These are phyloP conservation scores for Trichomonascaceae sp. DNA, from an alignment of 1,139 yeast genomes.

Conservation along the genomic window DNA sequence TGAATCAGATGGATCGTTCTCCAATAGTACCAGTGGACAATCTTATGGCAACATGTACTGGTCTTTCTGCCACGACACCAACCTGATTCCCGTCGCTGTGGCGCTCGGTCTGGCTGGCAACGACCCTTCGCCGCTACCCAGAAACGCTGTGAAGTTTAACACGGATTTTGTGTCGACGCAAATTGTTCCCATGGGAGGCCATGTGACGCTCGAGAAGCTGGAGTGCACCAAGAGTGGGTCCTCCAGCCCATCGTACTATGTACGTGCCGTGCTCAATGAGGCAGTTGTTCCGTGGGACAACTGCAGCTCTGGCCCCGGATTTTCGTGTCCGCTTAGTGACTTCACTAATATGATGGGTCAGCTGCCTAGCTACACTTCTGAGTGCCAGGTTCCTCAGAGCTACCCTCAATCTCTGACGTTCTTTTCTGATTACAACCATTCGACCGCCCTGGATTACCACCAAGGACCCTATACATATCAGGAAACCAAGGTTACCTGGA, in stretches of 20 bases:
- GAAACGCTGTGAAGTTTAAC: conserved; percentile 28
- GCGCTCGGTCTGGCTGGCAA: conserved; percentile 35
- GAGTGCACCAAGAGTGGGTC: conserved; percentile 8
- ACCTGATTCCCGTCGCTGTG: conserved; percentile 36
- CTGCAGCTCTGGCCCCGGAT: conserved; percentile 49
- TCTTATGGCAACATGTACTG: conserved; percentile 27
- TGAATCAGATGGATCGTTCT: too few species aligned
- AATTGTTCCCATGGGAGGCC: conserved; percentile 46
- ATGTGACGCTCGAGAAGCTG: conserved; percentile 40
- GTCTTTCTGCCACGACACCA: conserved; percentile 49
- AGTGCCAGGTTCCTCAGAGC: conserved; percentile 16
- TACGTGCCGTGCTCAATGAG: conserved; percentile 44
- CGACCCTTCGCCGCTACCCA: conserved; percentile 25
- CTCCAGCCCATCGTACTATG: too few species aligned
- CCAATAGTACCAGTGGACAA: too few species aligned
- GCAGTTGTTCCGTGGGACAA: conserved; percentile 44
- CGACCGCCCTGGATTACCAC: conserved; percentile 13
- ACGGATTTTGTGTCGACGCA: conserved; percentile 35
- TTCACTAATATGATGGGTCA: conserved; percentile 18
- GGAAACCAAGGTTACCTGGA: conserved; percentile 7
- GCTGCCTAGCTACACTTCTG: conserved; percentile 10
- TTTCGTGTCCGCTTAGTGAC: conserved; percentile 37
- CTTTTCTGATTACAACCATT: conserved; percentile 23
- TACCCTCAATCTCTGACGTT: conserved; percentile 19
- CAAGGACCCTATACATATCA: conserved; percentile 14